A percentile compares a stretch with the other conserved stretches of the same genome.
phyloP scores from a whole-genome alignment of 345 rosid species.

The Ceriops tagal region DNA sequence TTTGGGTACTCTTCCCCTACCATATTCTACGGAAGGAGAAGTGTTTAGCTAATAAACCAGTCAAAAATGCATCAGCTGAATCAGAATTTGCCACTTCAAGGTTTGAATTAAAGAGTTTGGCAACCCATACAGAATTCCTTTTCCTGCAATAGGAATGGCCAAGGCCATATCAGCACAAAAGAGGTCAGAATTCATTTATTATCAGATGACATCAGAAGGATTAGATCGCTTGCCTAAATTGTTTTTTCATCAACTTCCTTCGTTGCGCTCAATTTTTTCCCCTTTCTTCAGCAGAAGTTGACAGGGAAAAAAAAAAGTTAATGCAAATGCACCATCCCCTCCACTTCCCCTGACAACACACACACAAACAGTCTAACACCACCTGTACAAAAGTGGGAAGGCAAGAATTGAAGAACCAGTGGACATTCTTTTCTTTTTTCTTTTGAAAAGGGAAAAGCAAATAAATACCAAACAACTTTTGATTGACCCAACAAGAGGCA shows the following conservation, averaged over 20 bases:
- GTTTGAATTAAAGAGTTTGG: constrained; percentile 55
- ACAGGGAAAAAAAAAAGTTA: constrained; percentile 38
- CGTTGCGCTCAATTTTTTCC: constrained; percentile 62
- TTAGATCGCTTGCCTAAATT: constrained; percentile 75
- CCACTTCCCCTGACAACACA: too few relatives aligned
- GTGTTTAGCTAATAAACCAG: constrained; percentile 45
- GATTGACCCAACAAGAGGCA: neutral
- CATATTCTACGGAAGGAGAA: constrained; percentile 80
- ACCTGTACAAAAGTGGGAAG: constrained; percentile 1
- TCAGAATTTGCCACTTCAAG: constrained; percentile 43
- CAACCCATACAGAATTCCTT: constrained; percentile 84
- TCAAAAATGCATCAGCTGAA: constrained; percentile 41
- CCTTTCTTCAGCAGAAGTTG: constrained; percentile 72
- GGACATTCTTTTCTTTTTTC: too few relatives aligned
- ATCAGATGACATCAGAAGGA: constrained; percentile 80
- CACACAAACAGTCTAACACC: neutral
- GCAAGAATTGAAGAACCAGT: neutral
- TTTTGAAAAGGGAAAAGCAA: neutral
- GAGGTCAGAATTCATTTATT: constrained; percentile 53
- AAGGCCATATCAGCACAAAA: constrained; percentile 16
- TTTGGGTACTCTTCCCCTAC: constrained; percentile 83
- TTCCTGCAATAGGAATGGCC: constrained; percentile 43
- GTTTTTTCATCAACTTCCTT: constrained; percentile 84
- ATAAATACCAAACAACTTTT: neutral
- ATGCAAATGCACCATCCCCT: neutral